Evolutionary conservation across 805 yeast genomes (phyloP).

Genomic region (Yamadazyma sp.): DNA sequence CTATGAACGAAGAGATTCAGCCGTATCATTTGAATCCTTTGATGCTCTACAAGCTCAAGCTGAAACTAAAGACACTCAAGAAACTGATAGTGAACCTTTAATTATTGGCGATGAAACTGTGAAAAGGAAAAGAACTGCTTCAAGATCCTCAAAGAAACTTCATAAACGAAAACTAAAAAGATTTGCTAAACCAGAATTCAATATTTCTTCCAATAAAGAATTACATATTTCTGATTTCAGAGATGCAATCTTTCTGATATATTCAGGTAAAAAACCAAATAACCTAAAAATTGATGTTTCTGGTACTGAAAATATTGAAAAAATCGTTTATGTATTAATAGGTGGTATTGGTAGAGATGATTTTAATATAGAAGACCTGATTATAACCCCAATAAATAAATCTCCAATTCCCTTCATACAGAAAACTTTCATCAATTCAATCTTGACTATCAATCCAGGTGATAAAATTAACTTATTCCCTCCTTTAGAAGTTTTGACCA

Average conservation of each 20-base stretch:
- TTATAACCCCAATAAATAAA: too few species aligned
- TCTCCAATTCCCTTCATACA: constrained; percentile 34
- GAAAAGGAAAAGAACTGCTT: neutral
- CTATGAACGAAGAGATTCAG: constrained; percentile 3
- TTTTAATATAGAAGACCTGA: constrained; percentile 3
- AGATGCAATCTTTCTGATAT: neutral
- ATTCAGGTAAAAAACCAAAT: neutral
- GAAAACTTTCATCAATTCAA: constrained; percentile 37
- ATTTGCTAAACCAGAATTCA: neutral
- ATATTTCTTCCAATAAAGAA: neutral
- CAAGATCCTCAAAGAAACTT: constrained; percentile 2
- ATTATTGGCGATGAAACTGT: neutral
- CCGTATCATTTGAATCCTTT: constrained; percentile 4
- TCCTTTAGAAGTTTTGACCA: constrained; percentile 52
- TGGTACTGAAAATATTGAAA: constrained; percentile 33
- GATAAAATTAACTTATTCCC: constrained; percentile 53
- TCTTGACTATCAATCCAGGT: constrained; percentile 67
- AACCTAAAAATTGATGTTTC: neutral
- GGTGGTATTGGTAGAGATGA: constrained; percentile 52
- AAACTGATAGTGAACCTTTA: neutral
- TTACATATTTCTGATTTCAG: neutral
- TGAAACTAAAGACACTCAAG: neutral
- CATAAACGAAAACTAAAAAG: constrained; percentile 9
- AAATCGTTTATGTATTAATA: constrained; percentile 54
- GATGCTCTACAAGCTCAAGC: too few species aligned